phyloP scores from a whole-genome alignment of 2,329 filamentous ascomycete species.

The Cercospora zeina region DNA sequence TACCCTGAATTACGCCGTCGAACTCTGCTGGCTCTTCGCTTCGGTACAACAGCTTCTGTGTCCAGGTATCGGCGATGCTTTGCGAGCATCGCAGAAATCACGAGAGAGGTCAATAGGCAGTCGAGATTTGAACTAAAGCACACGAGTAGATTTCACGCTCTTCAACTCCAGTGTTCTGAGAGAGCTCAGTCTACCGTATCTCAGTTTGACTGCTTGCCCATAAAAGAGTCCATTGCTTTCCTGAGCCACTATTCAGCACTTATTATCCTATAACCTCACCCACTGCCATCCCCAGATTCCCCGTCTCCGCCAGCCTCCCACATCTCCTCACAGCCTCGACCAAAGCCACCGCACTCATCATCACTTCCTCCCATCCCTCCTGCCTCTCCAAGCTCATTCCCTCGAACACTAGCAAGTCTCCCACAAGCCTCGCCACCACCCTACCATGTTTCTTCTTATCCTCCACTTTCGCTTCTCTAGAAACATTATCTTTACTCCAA shows the following conservation, averaged over 20 bases:
- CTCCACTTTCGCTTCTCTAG: constrained; percentile 25
- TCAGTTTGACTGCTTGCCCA: too few species aligned
- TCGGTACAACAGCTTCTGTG: too few species aligned
- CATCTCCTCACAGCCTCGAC: constrained; percentile 29
- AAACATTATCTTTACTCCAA: constrained; percentile 29
- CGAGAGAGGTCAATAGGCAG: too few species aligned
- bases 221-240: background rate
- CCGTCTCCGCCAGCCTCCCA: constrained; percentile 17
- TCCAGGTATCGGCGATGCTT: too few species aligned
- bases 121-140: too few species aligned
- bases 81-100: too few species aligned
- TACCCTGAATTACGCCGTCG: too few species aligned
- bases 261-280: background rate
- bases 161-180: too few species aligned
- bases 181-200: too few species aligned
- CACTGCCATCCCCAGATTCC: background rate
- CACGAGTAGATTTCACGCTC: too few species aligned
- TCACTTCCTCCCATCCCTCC: constrained; percentile 30
- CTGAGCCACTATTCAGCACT: background rate
- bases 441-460: constrained; percentile 27
- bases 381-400: constrained; percentile 19
- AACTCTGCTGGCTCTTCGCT: too few species aligned
- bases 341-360: constrained; percentile 32
- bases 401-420: constrained; percentile 29
- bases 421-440: constrained; percentile 30